A percentile compares a stretch with the other conserved stretches of the same genome.
phyloP scores from a whole-genome alignment of 1,284 basidiomycete genomes.

The Austroboletus novae-zelandiae region DNA sequence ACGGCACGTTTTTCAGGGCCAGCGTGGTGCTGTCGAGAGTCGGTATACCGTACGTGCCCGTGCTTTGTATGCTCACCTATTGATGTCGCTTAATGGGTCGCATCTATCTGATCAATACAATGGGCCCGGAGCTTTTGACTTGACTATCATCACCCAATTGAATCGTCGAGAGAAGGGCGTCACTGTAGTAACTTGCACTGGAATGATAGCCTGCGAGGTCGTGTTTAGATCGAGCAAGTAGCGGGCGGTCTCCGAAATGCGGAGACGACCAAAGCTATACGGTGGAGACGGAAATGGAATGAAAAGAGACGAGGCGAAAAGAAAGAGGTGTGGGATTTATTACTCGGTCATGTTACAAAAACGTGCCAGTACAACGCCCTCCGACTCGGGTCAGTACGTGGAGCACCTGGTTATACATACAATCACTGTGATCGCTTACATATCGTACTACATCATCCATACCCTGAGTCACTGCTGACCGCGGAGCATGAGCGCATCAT shows the following conservation, averaged over 20 bases:
- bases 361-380: background rate
- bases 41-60: background rate
- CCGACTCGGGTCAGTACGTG: background rate
- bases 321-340: background rate
- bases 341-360: background rate
- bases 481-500: slow-evolving; percentile 10
- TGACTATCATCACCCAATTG: no score
- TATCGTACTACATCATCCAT: slow-evolving; percentile 19
- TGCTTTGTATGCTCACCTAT: background rate
- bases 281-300: no score
- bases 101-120: background rate
- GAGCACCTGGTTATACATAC: no score
- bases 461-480: background rate
- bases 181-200: no score
- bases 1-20: no score
- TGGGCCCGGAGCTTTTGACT: no score
- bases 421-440: slow-evolving; percentile 12
- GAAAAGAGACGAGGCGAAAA: no score
- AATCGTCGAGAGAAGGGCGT: no score
- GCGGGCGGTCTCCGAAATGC: no score
- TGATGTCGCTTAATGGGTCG: background rate
- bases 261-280: no score
- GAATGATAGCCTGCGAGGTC: no score
- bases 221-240: no score
- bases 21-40: background rate